Conservation (phyloP, 495 filamentous ascomycete species). For the Aspergillus baeticus region DNA sequence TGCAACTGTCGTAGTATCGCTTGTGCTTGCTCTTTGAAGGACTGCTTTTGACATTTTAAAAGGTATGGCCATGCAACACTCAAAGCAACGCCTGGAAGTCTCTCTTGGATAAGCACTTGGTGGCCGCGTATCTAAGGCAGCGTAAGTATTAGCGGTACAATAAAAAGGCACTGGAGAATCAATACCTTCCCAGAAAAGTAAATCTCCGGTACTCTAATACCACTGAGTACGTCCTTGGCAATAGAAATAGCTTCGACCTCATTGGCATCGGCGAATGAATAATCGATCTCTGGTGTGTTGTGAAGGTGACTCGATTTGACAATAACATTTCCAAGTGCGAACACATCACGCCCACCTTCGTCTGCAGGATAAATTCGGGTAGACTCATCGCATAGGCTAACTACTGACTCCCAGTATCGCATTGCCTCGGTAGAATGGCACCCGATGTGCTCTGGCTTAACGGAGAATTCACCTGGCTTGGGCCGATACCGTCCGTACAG, state of each 20-base stretch:
- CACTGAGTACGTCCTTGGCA: constrained; percentile 25
- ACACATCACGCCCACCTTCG: constrained; percentile 43
- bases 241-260: constrained; percentile 36
- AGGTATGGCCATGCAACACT: constrained; percentile 46
- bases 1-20: constrained; percentile 30
- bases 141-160: constrained; percentile 19
- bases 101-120: constrained; percentile 41
- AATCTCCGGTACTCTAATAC: constrained; percentile 39
- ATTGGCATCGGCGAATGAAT: constrained; percentile 43
- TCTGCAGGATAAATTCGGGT: constrained; percentile 33
- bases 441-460: constrained; percentile 32
- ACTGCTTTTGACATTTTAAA: constrained; percentile 31
- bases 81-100: constrained; percentile 41
- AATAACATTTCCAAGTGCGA: constrained; percentile 45
- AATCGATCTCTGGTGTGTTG: constrained; percentile 23
- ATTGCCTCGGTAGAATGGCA: constrained; percentile 29
- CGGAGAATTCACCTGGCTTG: constrained; percentile 30
- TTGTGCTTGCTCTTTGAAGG: constrained; percentile 42
- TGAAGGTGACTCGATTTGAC: constrained; percentile 46
- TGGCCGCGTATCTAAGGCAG: constrained; percentile 35
- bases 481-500: constrained; percentile 37
- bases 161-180: constrained; percentile 6
- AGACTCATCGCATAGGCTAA: constrained; percentile 29
- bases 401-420: constrained; percentile 37
- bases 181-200: constrained; percentile 42